phyloP scores from a whole-genome alignment of 2,329 filamentous ascomycete species.

The Thelonectria rubi region DNA sequence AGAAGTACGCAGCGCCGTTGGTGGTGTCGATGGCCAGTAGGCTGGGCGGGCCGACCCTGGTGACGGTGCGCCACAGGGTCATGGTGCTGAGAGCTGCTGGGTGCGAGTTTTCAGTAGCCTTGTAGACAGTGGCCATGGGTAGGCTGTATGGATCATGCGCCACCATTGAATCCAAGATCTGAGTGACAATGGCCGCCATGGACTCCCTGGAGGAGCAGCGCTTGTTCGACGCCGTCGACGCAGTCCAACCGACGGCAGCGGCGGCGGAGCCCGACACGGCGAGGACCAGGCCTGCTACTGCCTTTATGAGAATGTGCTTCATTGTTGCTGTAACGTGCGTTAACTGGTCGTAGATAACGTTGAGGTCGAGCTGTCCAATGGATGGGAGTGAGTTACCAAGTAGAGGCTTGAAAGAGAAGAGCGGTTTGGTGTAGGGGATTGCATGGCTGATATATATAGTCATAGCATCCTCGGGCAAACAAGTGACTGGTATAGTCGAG shows the following conservation, averaged over 20 bases:
- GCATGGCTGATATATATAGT: neutral
- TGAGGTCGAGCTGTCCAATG: neutral
- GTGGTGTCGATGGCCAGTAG: slow-evolving; percentile 20
- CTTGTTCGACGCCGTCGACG: neutral
- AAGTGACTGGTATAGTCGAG: neutral
- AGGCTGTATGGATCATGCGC: slow-evolving; percentile 12
- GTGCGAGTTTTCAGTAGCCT: slow-evolving; percentile 23
- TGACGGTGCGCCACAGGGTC: slow-evolving; percentile 22
- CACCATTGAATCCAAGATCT: slow-evolving; percentile 19
- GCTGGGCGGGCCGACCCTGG: slow-evolving; percentile 13
- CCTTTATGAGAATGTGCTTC: neutral
- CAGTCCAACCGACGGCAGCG: slow-evolving; percentile 1
- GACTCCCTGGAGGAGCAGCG: slow-evolving; percentile 13
- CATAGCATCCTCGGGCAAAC: neutral
- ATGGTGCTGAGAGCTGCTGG: slow-evolving; percentile 21
- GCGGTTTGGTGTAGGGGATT: neutral
- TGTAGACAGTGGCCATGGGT: slow-evolving; percentile 16
- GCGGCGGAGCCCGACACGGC: slow-evolving; percentile 3
- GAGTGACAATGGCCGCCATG: slow-evolving; percentile 12
- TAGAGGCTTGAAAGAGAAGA: neutral
- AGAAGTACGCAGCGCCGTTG: slow-evolving; percentile 15
- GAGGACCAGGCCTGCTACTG: slow-evolving; percentile 3
- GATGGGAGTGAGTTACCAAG: slow-evolving; percentile 21
- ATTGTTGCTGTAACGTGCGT: neutral
- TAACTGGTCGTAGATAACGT: neutral